Evolutionary conservation across 2,329 filamentous ascomycete genomes (phyloP), one percentile per base, ranked within the genome.

Genomic region (Sporothrix luriei): DNA sequence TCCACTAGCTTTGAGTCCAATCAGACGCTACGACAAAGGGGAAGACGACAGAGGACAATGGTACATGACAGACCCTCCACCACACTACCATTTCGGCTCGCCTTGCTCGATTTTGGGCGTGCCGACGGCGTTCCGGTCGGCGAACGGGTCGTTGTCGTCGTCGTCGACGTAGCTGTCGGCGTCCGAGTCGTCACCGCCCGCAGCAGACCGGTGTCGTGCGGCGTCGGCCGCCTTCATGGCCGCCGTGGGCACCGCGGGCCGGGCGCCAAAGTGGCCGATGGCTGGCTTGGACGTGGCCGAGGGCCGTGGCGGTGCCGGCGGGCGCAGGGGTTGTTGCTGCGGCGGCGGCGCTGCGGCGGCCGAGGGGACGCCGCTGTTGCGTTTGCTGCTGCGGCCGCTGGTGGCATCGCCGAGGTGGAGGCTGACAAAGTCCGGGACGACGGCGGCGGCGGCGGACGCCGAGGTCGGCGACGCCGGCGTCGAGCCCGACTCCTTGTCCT

Each of bases 101-200:
- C 73, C 77, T 69, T 75, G 79, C 76, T 84, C 84, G 52, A 77
- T 74, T 74, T 74, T 77, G 6, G 78, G 77, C 26, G 79, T 81
- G 24, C 72, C 73, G 3, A 92, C 84, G 4, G 88, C 91, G 77
- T 97, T 94, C 54, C 86, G 87, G 77, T 97, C 93, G 4, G 91
- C 92, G 78, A 97, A 97, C 0, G 93, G 93, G 76, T 97, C 88
- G 73, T 95, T 86, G n/a, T 93, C 91, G 55, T 93, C 90, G 2
- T 86, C 86, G 9, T 91, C 89, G 2, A 86, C 86, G 9, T 84
- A 82, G n/a, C 84, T 81, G 40, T 88, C 86, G 21, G 84, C 85
- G n/a, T 85, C 82, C 43, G 83, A 80, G 48, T 78, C 78, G 73
- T 70, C 75, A 76, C 80, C 75, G 49, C 19, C 33, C 7, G 48